Percentiles rank a stretch among this genome's conserved stretches.
These are phyloP conservation scores for Epicoccum nigrum DNA, from an alignment of 2,329 filamentous ascomycete genomes.

Conservation along the genomic window DNA sequence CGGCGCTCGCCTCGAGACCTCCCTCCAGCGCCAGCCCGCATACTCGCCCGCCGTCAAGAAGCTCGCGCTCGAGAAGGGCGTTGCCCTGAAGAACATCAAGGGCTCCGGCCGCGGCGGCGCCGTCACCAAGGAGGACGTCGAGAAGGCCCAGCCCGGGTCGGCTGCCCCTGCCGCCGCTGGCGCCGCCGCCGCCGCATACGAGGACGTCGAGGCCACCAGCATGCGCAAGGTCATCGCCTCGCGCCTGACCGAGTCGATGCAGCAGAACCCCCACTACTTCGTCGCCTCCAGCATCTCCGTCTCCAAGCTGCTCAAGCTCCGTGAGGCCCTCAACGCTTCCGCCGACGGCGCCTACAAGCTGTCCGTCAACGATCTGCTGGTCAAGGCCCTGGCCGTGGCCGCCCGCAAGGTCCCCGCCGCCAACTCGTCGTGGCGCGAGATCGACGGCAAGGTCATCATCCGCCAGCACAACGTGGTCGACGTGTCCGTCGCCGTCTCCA, in stretches of 20 bases:
- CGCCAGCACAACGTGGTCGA: slow-evolving; percentile 93
- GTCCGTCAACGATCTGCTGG: slow-evolving; percentile 99
- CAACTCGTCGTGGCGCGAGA: slow-evolving; percentile 90
- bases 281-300: slow-evolving; percentile 91
- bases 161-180: slow-evolving; percentile 49
- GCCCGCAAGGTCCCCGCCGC: slow-evolving; percentile 92
- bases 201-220: slow-evolving; percentile 81
- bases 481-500: slow-evolving; percentile 94
- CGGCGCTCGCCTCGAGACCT: slow-evolving; percentile 78
- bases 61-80: slow-evolving; percentile 82
- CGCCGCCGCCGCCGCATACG: slow-evolving; percentile 69
- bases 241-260: slow-evolving; percentile 85
- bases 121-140: slow-evolving; percentile 90
- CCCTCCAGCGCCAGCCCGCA: slow-evolving; percentile 81
- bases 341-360: slow-evolving; percentile 96
- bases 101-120: slow-evolving; percentile 84
- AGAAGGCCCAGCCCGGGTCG: slow-evolving; percentile 72
- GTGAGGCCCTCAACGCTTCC: slow-evolving; percentile 86
- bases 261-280: slow-evolving; percentile 98
- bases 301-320: slow-evolving; percentile 93
- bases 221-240: slow-evolving; percentile 99
- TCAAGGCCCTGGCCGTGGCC: slow-evolving; percentile 91
- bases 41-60: slow-evolving; percentile 76
- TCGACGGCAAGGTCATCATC: slow-evolving; percentile 78
- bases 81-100: slow-evolving; percentile 79